Evolutionary conservation across 2,329 filamentous ascomycete genomes (phyloP), one percentile per base, ranked within the genome.

Genomic region (Diatrype stigma): DNA sequence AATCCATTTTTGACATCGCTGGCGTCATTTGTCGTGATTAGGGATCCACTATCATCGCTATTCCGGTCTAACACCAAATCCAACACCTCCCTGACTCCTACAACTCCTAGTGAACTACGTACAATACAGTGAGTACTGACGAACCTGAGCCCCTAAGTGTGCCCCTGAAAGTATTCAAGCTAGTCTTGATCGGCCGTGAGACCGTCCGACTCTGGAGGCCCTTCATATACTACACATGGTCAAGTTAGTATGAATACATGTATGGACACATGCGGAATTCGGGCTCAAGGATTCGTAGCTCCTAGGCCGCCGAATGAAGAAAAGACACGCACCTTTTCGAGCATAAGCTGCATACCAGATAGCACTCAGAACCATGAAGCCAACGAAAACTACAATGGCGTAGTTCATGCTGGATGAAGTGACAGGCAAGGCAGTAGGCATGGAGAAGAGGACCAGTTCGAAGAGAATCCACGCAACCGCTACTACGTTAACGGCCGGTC

Each of bases 301-400:
- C 5, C 26, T 10, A 30, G 10, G 5, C 6, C 26, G 26, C 26
- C 26, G 10, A 30, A 10, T 5, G 26, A 30, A 30, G 21, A 26
- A 8, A 28, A 12, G 17, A 30, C 17, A 67, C 70, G 63, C 61
- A 78, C 78, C 71, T 65, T 76, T 79, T 46, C 73, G 68, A 45
- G 77, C 78, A 65, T 79, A 73, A 6, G 76, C 57, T 0, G 65
- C 57, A 62, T 81, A 82, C 77, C 77, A 82, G 6, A 70, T 56
- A 0, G 69, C 74, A 17, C 62, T 65, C 3, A 67, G 46, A 26
- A 50, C 59, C 63, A 65, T 60, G 50, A 67, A 63, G 1, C 60
- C 65, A 19, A 78, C 71, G 54, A 84, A 77, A 2, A 85, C 80
- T 1, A 82, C 80, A 40, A 72, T 73, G 2, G 79, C 78, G 59